These are phyloP conservation scores for Pseudocohnilembus persalinus DNA, from an alignment of 169 alveolate genomes.

Conservation along the genomic window DNA sequence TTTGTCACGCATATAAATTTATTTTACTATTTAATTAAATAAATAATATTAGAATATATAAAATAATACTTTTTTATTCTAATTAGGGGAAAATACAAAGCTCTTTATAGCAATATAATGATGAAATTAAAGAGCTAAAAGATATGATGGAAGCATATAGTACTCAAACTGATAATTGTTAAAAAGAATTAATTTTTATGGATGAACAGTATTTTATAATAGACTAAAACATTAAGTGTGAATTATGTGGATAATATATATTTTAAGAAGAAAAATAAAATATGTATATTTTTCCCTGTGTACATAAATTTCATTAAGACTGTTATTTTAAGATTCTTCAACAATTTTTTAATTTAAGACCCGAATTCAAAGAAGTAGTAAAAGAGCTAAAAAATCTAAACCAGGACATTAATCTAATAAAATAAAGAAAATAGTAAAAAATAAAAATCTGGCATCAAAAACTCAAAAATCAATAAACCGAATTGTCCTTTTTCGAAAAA, in stretches of 20 bases:
- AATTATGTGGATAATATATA: neutral
- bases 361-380: neutral
- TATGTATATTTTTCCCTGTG: neutral
- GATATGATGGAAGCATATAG: neutral
- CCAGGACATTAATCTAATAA: no score
- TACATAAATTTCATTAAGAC: neutral
- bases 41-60: no score
- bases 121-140: neutral
- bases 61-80: no score
- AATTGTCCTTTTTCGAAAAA: neutral
- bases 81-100: neutral
- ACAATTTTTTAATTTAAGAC: neutral
- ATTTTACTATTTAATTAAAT: no score
- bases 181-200: neutral
- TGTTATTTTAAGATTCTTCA: neutral
- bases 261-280: neutral
- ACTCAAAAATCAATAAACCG: neutral
- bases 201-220: neutral
- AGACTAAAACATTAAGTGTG: neutral
- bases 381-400: neutral
- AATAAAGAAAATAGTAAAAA: neutral
- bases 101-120: neutral
- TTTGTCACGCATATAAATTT: no score
- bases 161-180: neutral
- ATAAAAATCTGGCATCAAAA: neutral